Evolutionary conservation across 2,329 filamentous ascomycete species (phyloP).

Genomic region (Coniella vitis): DNA sequence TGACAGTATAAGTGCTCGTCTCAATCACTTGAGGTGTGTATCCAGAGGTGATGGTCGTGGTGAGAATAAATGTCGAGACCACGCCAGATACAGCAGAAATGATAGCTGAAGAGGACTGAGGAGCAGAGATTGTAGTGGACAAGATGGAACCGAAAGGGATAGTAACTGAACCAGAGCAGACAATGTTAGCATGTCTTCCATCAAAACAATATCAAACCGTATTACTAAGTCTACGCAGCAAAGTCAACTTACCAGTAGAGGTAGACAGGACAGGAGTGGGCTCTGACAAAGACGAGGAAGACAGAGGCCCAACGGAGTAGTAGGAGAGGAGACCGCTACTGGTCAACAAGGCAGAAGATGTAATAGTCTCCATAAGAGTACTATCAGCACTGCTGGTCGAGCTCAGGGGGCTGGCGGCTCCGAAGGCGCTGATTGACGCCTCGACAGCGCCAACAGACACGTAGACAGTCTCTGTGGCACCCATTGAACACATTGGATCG

Average conservation of each 20-base stretch:
- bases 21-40: constrained; percentile 14
- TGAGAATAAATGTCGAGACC: constrained; percentile 15
- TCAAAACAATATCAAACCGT: no score
- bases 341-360: constrained; percentile 3
- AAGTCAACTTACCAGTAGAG: constrained; percentile 12
- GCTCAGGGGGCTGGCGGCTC: constrained; percentile 7
- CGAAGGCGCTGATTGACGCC: constrained; percentile 11
- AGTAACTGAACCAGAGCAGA: not conserved
- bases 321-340: constrained; percentile 1
- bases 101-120: not conserved
- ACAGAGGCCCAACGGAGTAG: not conserved
- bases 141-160: not conserved
- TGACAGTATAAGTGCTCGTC: constrained; percentile 16
- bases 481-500: constrained; percentile 32
- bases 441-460: constrained; percentile 35
- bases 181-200: no score
- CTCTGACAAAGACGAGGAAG: not conserved
- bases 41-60: constrained; percentile 14
- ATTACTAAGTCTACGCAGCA: not conserved
- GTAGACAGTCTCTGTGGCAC: constrained; percentile 37
- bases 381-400: constrained; percentile 12
- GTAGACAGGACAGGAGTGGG: not conserved
- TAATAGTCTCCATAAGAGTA: constrained; percentile 9
- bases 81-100: constrained; percentile 5
- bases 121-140: not conserved